These are phyloP conservation scores for Candida buenavistaensis DNA, from an alignment of 1,139 yeast species.

Conservation along the genomic window DNA sequence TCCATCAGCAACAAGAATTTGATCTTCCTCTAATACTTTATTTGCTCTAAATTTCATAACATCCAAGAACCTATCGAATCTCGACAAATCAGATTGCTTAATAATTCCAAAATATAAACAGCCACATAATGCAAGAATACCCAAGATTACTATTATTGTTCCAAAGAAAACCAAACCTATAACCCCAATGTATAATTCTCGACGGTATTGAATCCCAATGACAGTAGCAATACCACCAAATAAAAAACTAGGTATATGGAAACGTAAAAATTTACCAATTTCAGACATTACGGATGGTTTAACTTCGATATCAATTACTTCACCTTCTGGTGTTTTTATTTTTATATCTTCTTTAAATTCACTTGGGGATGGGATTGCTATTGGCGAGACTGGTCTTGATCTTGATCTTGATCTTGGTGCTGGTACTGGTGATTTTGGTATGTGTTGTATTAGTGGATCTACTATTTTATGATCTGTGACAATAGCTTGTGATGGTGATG, in stretches of 20 bases:
- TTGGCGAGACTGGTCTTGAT: not conserved
- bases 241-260: slow-evolving; percentile 35
- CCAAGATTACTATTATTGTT: slow-evolving; percentile 22
- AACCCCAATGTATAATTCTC: slow-evolving; percentile 5
- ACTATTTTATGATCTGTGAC: not conserved
- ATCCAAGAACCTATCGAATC: slow-evolving; percentile 2
- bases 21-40: slow-evolving; percentile 6
- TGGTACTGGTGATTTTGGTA: slow-evolving; percentile 1
- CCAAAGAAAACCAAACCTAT: slow-evolving; percentile 11
- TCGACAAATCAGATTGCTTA: slow-evolving; percentile 5
- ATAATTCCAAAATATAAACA: slow-evolving; percentile 32
- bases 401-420: not conserved
- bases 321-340: not conserved
- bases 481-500: not conserved
- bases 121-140: slow-evolving; percentile 18
- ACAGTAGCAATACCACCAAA: slow-evolving; percentile 24
- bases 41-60: slow-evolving; percentile 4
- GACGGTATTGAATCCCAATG: slow-evolving; percentile 6
- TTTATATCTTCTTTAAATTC: slow-evolving; percentile 1
- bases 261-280: slow-evolving; percentile 8
- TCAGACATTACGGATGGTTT: slow-evolving; percentile 6
- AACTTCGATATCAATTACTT: slow-evolving; percentile 1
- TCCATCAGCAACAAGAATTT: slow-evolving; percentile 9
- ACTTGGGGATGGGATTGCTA: slow-evolving; percentile 4
- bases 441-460: not conserved